Percentiles rank a stretch among this genome's conserved stretches.
phyloP scores from a whole-genome alignment of 805 yeast genomes.

The Candida andamanensis region DNA sequence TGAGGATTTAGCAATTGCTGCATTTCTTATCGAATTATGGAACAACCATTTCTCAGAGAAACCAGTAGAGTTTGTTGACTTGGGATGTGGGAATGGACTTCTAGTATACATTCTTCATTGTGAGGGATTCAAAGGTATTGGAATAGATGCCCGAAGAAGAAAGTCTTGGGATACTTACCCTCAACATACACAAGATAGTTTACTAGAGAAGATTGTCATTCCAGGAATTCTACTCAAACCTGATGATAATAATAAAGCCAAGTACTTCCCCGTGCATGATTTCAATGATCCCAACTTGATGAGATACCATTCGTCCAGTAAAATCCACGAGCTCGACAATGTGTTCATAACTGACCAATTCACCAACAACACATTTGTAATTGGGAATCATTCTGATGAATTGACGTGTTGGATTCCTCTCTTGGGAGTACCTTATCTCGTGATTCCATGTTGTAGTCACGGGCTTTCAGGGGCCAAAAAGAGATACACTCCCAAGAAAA shows the following conservation, averaged over 20 bases:
- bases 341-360: constrained; percentile 59
- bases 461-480: constrained; percentile 70
- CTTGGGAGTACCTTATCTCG: constrained; percentile 80
- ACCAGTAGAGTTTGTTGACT: constrained; percentile 59
- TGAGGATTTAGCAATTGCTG: constrained; percentile 94
- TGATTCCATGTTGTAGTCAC: constrained; percentile 94
- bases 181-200: constrained; percentile 46
- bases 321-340: constrained; percentile 46
- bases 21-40: constrained; percentile 89
- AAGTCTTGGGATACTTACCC: constrained; percentile 86
- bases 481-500: constrained; percentile 50
- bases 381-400: constrained; percentile 95
- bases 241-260: constrained; percentile 67
- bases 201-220: constrained; percentile 76
- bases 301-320: constrained; percentile 51
- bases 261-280: constrained; percentile 50
- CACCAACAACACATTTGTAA: constrained; percentile 68
- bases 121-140: constrained; percentile 82
- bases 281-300: constrained; percentile 35
- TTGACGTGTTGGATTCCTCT: constrained; percentile 94
- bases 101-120: constrained; percentile 64
- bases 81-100: constrained; percentile 95
- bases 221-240: constrained; percentile 71
- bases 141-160: constrained; percentile 85
- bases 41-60: constrained; percentile 33